Percentiles rank a stretch among this genome's conserved stretches.
Conservation (phyloP, 2,329 filamentous ascomycete species). For the Colletotrichum filicis region DNA sequence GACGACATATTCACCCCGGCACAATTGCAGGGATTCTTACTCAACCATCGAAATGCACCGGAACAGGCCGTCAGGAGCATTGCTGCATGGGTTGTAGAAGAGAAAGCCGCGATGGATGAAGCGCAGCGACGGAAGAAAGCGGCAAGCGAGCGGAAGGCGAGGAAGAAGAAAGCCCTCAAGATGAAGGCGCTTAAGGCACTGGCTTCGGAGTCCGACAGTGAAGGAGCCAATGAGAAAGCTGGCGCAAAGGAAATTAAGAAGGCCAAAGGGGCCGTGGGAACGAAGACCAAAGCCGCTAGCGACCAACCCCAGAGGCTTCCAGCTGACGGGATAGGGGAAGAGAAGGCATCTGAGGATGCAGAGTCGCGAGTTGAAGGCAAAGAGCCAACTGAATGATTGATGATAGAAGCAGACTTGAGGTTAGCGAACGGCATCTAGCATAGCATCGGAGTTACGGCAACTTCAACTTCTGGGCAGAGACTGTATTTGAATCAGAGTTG, state of each 20-base stretch:
- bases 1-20: conserved; percentile 27
- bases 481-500: not conserved
- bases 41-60: conserved; percentile 15
- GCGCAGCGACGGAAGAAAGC: conserved; percentile 9
- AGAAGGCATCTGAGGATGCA: not conserved
- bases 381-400: not conserved
- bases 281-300: not conserved
- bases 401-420: not conserved
- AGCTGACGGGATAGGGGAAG: not conserved
- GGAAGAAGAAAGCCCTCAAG: conserved; percentile 19
- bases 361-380: not conserved
- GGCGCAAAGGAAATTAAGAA: not conserved
- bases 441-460: not conserved
- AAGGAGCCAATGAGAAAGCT: not conserved
- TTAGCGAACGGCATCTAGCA: not conserved
- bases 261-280: no score
- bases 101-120: conserved; percentile 25
- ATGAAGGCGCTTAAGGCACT: conserved; percentile 14
- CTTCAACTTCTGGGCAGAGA: not conserved
- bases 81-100: conserved; percentile 9
- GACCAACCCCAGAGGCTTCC: not conserved
- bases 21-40: conserved; percentile 26
- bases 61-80: not conserved
- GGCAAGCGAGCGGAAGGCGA: conserved; percentile 10
- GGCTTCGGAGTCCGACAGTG: not conserved